Percentiles rank a stretch among this genome's conserved stretches.
These are phyloP conservation scores for Panaeolus papilionaceus DNA, from an alignment of 768 basidiomycete genomes.

Conservation along the genomic window DNA sequence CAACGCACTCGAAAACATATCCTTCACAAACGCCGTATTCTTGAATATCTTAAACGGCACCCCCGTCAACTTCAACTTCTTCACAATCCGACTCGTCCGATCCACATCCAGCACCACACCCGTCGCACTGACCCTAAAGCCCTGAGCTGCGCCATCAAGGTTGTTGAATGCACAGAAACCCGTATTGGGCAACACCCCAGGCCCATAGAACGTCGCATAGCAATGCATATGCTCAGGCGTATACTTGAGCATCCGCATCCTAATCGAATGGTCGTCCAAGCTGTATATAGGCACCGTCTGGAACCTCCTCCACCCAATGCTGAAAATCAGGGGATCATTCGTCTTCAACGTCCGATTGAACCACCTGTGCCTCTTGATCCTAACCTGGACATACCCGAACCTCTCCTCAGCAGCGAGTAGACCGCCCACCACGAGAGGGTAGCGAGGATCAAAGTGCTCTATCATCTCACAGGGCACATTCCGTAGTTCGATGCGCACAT, in stretches of 20 bases:
- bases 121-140: constrained; percentile 91
- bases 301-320: constrained; percentile 97
- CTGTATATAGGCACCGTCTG: constrained; percentile 96
- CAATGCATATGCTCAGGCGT: constrained; percentile 99
- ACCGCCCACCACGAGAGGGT: constrained; percentile 93
- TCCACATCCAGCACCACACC: constrained; percentile 96
- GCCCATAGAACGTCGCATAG: constrained; percentile 96
- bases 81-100: constrained; percentile 92
- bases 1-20: constrained; percentile 93
- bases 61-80: constrained; percentile 97
- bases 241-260: constrained; percentile 99
- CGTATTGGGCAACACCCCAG: constrained; percentile 89
- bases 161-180: constrained; percentile 98
- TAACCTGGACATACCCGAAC: constrained; percentile 93
- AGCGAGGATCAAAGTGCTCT: constrained; percentile 90
- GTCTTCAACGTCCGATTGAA: constrained; percentile 90
- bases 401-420: constrained; percentile 88
- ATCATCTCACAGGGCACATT: constrained; percentile 91
- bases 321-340: constrained; percentile 95
- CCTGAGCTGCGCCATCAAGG: constrained; percentile 64
- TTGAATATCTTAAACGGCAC: constrained; percentile 98
- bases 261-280: constrained; percentile 95
- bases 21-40: constrained; percentile 97
- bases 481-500: constrained; percentile 89
- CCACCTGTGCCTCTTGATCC: constrained; percentile 98